Evolutionary conservation across 1,284 basidiomycete species (phyloP).

Genomic region (Trichosporon coremiiforme): DNA sequence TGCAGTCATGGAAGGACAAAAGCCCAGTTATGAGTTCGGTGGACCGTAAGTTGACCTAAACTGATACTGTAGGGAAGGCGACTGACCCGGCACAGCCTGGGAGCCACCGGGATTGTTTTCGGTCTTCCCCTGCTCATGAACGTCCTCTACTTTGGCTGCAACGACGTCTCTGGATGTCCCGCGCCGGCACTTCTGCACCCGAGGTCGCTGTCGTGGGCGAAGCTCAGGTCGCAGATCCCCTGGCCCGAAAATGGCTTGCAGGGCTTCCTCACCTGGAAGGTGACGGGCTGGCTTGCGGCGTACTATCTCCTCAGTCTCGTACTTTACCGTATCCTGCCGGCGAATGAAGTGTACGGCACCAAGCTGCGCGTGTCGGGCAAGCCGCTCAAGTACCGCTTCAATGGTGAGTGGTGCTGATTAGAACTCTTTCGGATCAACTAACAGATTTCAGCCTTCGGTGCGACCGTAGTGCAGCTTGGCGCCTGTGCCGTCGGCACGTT

Average conservation of each 20-base stretch:
- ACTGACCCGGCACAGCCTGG: background rate
- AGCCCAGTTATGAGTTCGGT: constrained; percentile 21
- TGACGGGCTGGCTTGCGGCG: background rate
- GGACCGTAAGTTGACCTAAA: constrained; percentile 14
- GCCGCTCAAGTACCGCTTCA: constrained; percentile 24
- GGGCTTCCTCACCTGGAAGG: constrained; percentile 22
- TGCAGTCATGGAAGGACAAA: background rate
- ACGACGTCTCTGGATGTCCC: constrained; percentile 22
- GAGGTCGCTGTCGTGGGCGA: constrained; percentile 15
- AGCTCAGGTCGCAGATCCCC: constrained; percentile 20
- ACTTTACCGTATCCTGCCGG: constrained; percentile 22
- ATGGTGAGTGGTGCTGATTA: background rate
- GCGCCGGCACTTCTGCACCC: constrained; percentile 9
- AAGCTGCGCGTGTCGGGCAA: constrained; percentile 25
- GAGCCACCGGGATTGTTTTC: constrained; percentile 19
- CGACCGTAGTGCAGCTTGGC: constrained; percentile 19
- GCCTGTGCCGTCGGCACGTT: constrained; percentile 19
- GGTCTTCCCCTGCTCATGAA: constrained; percentile 19
- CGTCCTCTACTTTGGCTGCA: constrained; percentile 22
- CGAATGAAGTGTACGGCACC: constrained; percentile 17
- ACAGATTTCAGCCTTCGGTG: constrained; percentile 6
- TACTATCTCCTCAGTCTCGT: constrained; percentile 22
- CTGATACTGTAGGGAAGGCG: background rate
- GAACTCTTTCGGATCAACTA: background rate
- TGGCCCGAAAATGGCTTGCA: constrained; percentile 18